phyloP scores from a whole-genome alignment of 768 basidiomycete species.

The Tricholoma saponaceum region DNA sequence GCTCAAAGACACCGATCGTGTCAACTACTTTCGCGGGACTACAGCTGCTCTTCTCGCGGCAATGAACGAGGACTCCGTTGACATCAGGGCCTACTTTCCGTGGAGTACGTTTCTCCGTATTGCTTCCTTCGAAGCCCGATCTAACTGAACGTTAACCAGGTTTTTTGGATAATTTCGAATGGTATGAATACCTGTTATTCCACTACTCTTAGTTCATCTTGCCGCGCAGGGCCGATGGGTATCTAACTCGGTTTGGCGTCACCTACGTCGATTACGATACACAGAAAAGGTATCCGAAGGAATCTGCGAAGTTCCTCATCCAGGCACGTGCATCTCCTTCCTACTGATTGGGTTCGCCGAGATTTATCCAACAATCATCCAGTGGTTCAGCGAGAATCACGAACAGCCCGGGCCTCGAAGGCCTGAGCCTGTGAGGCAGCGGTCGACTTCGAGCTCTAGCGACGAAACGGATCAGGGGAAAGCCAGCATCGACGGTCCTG shows the following conservation, averaged over 20 bases:
- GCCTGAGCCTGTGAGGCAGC: neutral
- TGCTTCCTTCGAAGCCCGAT: neutral
- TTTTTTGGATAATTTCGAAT: slow-evolving; percentile 71
- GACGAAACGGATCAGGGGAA: neutral
- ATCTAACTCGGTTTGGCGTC: slow-evolving; percentile 51
- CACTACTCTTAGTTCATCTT: neutral
- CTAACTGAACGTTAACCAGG: slow-evolving; percentile 29
- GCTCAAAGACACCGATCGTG: slow-evolving; percentile 55
- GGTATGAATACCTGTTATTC: slow-evolving; percentile 27
- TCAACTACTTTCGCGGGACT: slow-evolving; percentile 62
- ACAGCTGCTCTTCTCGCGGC: slow-evolving; percentile 51
- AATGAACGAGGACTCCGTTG: slow-evolving; percentile 60
- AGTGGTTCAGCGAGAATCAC: slow-evolving; percentile 11
- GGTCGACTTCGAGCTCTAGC: neutral
- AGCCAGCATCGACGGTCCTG: neutral
- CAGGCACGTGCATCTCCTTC: slow-evolving; percentile 1
- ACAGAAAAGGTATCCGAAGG: slow-evolving; percentile 49
- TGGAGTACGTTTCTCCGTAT: slow-evolving; percentile 46
- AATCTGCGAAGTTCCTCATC: slow-evolving; percentile 40
- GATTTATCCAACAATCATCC: neutral
- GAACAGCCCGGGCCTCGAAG: slow-evolving; percentile 4
- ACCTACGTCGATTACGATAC: slow-evolving; percentile 57
- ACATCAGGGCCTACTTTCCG: slow-evolving; percentile 59
- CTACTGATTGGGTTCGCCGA: neutral
- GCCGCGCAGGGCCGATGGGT: slow-evolving; percentile 44